Percentiles rank a stretch among this genome's conserved stretches.
Conservation (phyloP, 768 basidiomycete species). For the Rubroboletus pulcherrimus region DNA sequence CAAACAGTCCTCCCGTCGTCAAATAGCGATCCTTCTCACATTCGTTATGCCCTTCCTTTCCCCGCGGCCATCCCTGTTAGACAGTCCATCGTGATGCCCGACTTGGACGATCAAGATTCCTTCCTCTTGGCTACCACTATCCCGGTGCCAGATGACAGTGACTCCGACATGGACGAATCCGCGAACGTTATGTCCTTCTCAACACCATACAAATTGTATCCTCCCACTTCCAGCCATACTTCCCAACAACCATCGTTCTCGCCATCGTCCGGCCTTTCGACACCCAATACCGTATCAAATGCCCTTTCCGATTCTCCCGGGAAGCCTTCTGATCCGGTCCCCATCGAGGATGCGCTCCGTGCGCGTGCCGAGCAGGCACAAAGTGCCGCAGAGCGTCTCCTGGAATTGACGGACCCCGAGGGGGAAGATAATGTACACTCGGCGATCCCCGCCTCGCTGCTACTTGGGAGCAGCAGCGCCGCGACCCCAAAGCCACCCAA, state of each 20-base stretch:
- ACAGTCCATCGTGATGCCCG: constrained; percentile 43
- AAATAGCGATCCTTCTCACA: constrained; percentile 22
- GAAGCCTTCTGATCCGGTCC: constrained; percentile 43
- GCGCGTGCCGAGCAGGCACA: constrained; percentile 92
- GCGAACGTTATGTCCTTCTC: constrained; percentile 71
- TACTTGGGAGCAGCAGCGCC: constrained; percentile 40
- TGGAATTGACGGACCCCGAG: constrained; percentile 84
- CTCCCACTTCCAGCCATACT: constrained; percentile 37
- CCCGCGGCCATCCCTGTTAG: constrained; percentile 35
- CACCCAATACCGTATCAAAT: constrained; percentile 51
- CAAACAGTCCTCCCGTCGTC: constrained; percentile 38
- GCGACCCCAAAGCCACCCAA: constrained; percentile 36
- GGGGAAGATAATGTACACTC: constrained; percentile 53
- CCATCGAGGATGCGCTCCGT: constrained; percentile 79
- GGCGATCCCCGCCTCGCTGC: constrained; percentile 51
- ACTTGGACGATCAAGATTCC: constrained; percentile 50
- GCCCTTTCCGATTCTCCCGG: constrained; percentile 53
- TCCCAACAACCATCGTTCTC: constrained; percentile 50
- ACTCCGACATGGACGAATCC: constrained; percentile 59
- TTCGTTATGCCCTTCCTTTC: constrained; percentile 12
- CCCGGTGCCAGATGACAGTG: constrained; percentile 73
- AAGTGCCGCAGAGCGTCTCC: constrained; percentile 81
- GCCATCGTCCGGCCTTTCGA: constrained; percentile 49
- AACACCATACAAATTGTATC: constrained; percentile 52
- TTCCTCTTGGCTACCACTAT: constrained; percentile 67